Evolutionary conservation across 768 basidiomycete species (phyloP).

Genomic region (Paxillus ammoniavirescens): DNA sequence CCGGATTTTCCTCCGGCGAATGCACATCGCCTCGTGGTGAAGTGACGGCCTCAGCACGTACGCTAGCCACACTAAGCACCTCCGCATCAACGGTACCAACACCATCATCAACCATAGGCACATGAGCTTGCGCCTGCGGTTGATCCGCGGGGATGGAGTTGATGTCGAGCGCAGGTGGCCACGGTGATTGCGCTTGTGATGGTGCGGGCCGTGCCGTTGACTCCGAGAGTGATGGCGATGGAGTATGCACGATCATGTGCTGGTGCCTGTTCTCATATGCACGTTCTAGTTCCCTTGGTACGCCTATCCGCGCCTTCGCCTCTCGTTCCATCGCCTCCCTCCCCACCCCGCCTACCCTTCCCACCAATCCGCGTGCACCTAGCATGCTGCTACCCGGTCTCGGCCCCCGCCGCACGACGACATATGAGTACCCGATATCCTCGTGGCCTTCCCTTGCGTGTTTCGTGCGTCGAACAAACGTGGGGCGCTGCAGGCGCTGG

Average conservation of each 20-base stretch:
- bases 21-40: conserved; percentile 26
- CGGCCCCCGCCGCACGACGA: conserved; percentile 78
- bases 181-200: conserved; percentile 12
- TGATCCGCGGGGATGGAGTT: conserved; percentile 25
- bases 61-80: conserved; percentile 9
- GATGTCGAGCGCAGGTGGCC: conserved; percentile 10
- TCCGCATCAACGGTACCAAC: conserved; percentile 17
- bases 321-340: conserved; percentile 29
- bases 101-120: conserved; percentile 15
- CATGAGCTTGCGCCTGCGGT: conserved; percentile 7
- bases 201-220: conserved; percentile 8
- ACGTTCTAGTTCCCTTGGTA: conserved; percentile 24
- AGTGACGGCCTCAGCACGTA: conserved; percentile 17
- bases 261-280: conserved; percentile 19
- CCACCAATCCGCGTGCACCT: conserved; percentile 11
- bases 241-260: conserved; percentile 17
- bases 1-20: conserved; percentile 10
- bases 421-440: conserved; percentile 86
- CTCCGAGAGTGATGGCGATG: conserved; percentile 24
- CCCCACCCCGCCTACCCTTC: conserved; percentile 31
- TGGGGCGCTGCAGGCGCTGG: conserved; percentile 84
- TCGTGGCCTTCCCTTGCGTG: conserved; percentile 84
- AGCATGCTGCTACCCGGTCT: conserved; percentile 45
- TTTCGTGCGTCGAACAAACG: conserved; percentile 84
- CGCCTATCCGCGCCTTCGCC: conserved; percentile 11